Evolutionary conservation across 2,329 filamentous ascomycete genomes (phyloP), one percentile per base, ranked within the genome.

Genomic region (Microcera coccophila): DNA sequence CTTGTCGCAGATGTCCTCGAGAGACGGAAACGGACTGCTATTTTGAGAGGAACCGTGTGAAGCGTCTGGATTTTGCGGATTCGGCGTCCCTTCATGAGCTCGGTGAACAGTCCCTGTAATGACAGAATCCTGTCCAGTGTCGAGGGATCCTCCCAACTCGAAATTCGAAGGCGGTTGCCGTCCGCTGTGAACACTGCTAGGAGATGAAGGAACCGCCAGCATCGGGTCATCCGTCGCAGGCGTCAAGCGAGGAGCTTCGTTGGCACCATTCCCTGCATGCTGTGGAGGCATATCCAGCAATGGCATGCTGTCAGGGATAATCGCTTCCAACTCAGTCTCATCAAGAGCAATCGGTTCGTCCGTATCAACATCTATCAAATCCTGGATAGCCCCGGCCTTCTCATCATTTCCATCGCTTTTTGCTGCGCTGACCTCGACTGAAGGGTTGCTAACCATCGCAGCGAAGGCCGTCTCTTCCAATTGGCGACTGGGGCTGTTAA

Each of bases 161-260:
- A 68, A 65, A 11, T 65, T 58, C 4, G 66, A 69, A 42, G 76
- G 72, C 3, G 70, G 69, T 44, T 79, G 77, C 12, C 73, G 68
- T 18, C 75, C 76, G 53, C 70, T 78, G 45, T 36, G 65, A 50
- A 66, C 57, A 51, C 69, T 78, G 45, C 64, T 66, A 8, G 58
- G 58, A 21, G 57, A 58, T 4, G 51, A 52, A 14, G 51, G 47
- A 4, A 55, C 48, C 5, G 36, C 16, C 19, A 48, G 32, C 18
- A 45, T 26, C 26, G 38, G 44, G 26, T 53, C 33, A 8, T 45
- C 49, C 24, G 40, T 24, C 9, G 31, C 10, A 34, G 33, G 17
- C 20, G 18, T 16, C 18, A 38, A n/a, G 18, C 20, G 17, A n/a
- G n/a, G n/a, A n/a, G n/a, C n/a, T n/a, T n/a, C n/a, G n/a, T n/a